Evolutionary conservation across 169 alveolate species (phyloP).

Genomic region (Babesia sp.): DNA sequence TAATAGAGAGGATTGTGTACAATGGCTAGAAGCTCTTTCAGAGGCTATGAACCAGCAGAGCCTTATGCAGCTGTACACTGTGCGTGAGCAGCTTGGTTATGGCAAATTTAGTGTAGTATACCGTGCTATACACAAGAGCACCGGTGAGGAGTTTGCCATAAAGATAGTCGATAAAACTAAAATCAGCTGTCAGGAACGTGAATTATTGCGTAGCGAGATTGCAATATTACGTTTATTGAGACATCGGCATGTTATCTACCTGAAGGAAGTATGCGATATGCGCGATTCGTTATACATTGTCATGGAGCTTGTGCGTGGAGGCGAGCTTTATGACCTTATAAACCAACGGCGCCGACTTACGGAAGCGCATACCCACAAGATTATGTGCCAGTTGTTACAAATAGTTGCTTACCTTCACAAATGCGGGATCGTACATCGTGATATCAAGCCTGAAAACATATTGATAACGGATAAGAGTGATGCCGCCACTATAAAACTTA

Average conservation of each 20-base stretch:
- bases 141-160: slow-evolving; percentile 82
- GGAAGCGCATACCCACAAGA: slow-evolving; percentile 80
- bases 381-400: slow-evolving; percentile 87
- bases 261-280: slow-evolving; percentile 85
- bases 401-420: slow-evolving; percentile 93
- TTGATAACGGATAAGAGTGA: slow-evolving; percentile 88
- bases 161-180: slow-evolving; percentile 83
- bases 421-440: slow-evolving; percentile 93
- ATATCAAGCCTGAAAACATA: slow-evolving; percentile 96
- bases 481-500: slow-evolving; percentile 89
- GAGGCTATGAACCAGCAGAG: slow-evolving; percentile 82
- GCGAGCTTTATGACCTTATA: slow-evolving; percentile 83
- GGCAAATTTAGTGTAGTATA: slow-evolving; percentile 87
- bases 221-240: slow-evolving; percentile 81
- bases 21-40: slow-evolving; percentile 83
- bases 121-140: slow-evolving; percentile 75
- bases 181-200: slow-evolving; percentile 81
- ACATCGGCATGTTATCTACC: slow-evolving; percentile 84
- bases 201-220: slow-evolving; percentile 83
- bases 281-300: slow-evolving; percentile 83
- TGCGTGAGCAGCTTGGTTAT: slow-evolving; percentile 77
- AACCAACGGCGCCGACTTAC: slow-evolving; percentile 69
- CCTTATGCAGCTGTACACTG: slow-evolving; percentile 75
- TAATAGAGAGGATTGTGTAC: slow-evolving; percentile 69
- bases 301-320: slow-evolving; percentile 88